phyloP scores from a whole-genome alignment of 2,329 filamentous ascomycete species.

The Penicillium crustosum region DNA sequence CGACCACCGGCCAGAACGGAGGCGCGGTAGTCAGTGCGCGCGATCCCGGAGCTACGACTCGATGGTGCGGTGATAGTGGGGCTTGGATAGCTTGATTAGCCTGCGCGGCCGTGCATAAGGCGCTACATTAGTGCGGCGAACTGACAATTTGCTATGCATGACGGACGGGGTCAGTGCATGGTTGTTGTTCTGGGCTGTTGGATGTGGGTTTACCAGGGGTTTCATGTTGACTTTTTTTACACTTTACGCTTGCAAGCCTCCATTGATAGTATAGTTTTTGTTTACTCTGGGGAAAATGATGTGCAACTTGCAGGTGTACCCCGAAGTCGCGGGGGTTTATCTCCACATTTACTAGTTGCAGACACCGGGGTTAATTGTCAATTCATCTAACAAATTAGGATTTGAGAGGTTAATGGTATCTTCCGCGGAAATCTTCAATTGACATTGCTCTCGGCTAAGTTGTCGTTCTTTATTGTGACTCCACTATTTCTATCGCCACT shows the following conservation, averaged over 20 bases:
- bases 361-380: not conserved
- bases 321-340: slow-evolving; percentile 1
- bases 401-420: not conserved
- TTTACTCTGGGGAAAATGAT: slow-evolving; percentile 6
- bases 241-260: not conserved
- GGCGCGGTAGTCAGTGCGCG: slow-evolving; percentile 24
- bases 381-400: not conserved
- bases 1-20: slow-evolving; percentile 8
- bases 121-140: slow-evolving; percentile 26
- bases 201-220: slow-evolving; percentile 16
- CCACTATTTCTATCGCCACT: not conserved
- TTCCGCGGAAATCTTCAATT: not conserved
- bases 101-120: slow-evolving; percentile 20
- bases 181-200: slow-evolving; percentile 2
- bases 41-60: slow-evolving; percentile 20
- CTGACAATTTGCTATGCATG: slow-evolving; percentile 24
- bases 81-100: slow-evolving; percentile 12
- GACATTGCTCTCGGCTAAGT: slow-evolving; percentile 4
- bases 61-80: slow-evolving; percentile 19
- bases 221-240: slow-evolving; percentile 1
- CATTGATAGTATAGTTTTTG: not conserved
- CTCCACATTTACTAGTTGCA: not conserved
- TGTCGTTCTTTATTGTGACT: not conserved
- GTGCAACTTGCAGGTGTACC: slow-evolving; percentile 11
- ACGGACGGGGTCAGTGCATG: slow-evolving; percentile 13